These are phyloP conservation scores for Maudiozyma serrabonitensis DNA, from an alignment of 805 yeast species.

Conservation along the genomic window DNA sequence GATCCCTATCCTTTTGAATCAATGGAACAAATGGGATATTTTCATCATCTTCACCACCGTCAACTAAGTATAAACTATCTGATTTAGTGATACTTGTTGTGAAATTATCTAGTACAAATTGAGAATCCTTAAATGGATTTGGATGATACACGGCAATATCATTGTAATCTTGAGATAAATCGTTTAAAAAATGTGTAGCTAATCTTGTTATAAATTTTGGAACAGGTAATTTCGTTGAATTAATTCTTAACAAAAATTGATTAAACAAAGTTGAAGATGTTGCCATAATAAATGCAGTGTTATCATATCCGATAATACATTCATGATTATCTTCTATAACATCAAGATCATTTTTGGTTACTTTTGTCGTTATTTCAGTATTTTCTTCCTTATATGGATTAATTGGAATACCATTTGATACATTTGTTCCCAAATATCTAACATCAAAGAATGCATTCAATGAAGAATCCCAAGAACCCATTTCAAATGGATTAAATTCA, in stretches of 20 bases:
- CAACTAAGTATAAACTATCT: slow-evolving; percentile 44
- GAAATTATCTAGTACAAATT: slow-evolving; percentile 25
- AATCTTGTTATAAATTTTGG: slow-evolving; percentile 33
- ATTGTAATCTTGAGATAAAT: slow-evolving; percentile 41
- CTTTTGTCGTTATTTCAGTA: background rate
- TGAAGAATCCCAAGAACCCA: slow-evolving; percentile 85
- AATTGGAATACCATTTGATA: slow-evolving; percentile 48
- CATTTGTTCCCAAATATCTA: slow-evolving; percentile 60
- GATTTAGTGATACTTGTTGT: slow-evolving; percentile 32
- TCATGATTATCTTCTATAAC: background rate
- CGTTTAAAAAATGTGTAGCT: slow-evolving; percentile 36
- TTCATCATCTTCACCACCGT: slow-evolving; percentile 65
- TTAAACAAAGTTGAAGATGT: slow-evolving; percentile 78
- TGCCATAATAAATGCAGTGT: slow-evolving; percentile 73
- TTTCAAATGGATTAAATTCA: slow-evolving; percentile 54
- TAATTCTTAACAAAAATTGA: slow-evolving; percentile 47
- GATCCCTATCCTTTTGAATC: slow-evolving; percentile 45
- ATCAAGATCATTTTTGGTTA: background rate
- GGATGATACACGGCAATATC: slow-evolving; percentile 65
- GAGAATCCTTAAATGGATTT: slow-evolving; percentile 53
- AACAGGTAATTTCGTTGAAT: slow-evolving; percentile 32
- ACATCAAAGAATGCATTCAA: slow-evolving; percentile 55
- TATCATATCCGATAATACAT: slow-evolving; percentile 67
- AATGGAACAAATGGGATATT: slow-evolving; percentile 55
- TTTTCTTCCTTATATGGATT: slow-evolving; percentile 10